Evolutionary conservation across 805 yeast species (phyloP).

Genomic region (Candida montana): DNA sequence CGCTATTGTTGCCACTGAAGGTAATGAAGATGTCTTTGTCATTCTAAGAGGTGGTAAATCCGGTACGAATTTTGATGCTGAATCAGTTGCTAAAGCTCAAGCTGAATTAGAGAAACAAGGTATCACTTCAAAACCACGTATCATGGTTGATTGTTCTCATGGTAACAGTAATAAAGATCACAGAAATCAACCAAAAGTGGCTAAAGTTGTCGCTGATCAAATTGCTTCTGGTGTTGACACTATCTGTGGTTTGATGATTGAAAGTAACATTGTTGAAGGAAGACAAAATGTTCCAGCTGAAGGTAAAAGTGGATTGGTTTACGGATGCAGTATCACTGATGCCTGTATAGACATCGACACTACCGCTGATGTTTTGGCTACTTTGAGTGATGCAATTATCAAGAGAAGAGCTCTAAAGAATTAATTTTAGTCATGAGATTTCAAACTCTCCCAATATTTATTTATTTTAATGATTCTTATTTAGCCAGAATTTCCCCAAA

Average conservation of each 20-base stretch:
- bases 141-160: constrained; percentile 97
- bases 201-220: constrained; percentile 72
- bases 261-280: constrained; percentile 86
- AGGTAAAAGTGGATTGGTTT: constrained; percentile 71
- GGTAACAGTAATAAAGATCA: constrained; percentile 91
- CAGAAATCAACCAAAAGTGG: constrained; percentile 90
- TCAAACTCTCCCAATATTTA: neutral
- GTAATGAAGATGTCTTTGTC: constrained; percentile 85
- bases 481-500: neutral
- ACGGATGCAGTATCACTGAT: constrained; percentile 96
- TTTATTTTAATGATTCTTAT: neutral
- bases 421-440: neutral
- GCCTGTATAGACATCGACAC: constrained; percentile 92
- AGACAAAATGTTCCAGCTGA: constrained; percentile 81
- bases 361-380: constrained; percentile 66
- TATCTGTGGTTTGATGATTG: constrained; percentile 95
- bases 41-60: constrained; percentile 93
- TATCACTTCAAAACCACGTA: constrained; percentile 43
- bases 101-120: constrained; percentile 46
- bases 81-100: constrained; percentile 63
- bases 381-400: constrained; percentile 75
- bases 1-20: constrained; percentile 93
- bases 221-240: constrained; percentile 64
- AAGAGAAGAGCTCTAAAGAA: constrained; percentile 49
- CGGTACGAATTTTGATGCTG: constrained; percentile 85